A percentile compares a stretch with the other conserved stretches of the same genome.
Conservation (phyloP, 75 land plant genomes). For the Azolla pinnata region DNA sequence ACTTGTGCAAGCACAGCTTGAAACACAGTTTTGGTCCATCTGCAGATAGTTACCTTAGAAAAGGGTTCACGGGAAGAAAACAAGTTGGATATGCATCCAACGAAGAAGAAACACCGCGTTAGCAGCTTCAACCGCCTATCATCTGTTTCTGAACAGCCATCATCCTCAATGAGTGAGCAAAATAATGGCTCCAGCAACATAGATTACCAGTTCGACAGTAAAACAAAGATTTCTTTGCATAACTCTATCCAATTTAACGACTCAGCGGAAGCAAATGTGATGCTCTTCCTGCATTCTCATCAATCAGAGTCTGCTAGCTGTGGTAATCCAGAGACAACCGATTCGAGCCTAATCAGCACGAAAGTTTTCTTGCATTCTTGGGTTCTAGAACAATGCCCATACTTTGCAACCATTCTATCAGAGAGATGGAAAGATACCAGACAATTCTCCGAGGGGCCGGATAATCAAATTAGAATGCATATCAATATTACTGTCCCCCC, state of each 20-base stretch:
- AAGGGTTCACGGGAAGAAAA: too few species aligned
- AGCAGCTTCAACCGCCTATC: constrained; percentile 26
- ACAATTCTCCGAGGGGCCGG: constrained; percentile 4
- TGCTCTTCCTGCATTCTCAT: constrained; percentile 18
- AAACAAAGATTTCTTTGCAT: background rate
- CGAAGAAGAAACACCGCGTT: constrained; percentile 40
- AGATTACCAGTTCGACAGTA: constrained; percentile 1
- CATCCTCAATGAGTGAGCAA: constrained; percentile 15
- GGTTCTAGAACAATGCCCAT: constrained; percentile 48
- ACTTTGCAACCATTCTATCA: constrained; percentile 66
- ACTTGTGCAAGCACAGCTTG: too few species aligned
- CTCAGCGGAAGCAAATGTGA: constrained; percentile 40
- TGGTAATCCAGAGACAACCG: too few species aligned
- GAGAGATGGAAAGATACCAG: constrained; percentile 54
- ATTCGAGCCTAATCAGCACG: background rate
- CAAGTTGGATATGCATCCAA: too few species aligned
- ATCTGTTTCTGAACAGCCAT: background rate
- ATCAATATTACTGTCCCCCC: constrained; percentile 38
- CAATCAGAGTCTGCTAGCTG: too few species aligned
- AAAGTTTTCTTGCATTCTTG: constrained; percentile 45
- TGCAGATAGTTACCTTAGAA: too few species aligned
- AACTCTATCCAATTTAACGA: constrained; percentile 31
- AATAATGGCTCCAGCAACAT: constrained; percentile 3
- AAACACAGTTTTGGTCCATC: too few species aligned
- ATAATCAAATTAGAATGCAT: constrained; percentile 7